Percentiles rank a stretch among this genome's conserved stretches.
These are phyloP conservation scores for Peronosclerospora sorghi DNA, from an alignment of 352 stramenopile species.

Conservation along the genomic window DNA sequence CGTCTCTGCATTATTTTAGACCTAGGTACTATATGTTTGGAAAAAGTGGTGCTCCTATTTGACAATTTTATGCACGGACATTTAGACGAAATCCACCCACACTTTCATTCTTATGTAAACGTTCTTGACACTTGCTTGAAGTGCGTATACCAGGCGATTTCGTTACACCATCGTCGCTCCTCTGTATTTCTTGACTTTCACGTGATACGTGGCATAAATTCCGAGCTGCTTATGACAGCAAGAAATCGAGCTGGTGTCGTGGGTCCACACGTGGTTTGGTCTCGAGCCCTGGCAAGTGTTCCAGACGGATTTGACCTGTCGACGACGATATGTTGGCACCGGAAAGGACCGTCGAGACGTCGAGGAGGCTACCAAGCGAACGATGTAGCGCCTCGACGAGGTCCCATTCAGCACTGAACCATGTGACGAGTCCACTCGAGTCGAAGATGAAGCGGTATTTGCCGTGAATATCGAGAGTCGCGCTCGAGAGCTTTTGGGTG, in stretches of 20 bases:
- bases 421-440: slow-evolving; percentile 22
- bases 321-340: slow-evolving; percentile 40
- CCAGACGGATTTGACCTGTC: slow-evolving; percentile 33
- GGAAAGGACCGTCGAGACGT: slow-evolving; percentile 28
- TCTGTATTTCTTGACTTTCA: too few species aligned
- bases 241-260: slow-evolving; percentile 30
- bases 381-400: slow-evolving; percentile 35
- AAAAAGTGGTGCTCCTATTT: too few species aligned
- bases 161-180: too few species aligned
- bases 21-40: too few species aligned
- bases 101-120: too few species aligned
- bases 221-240: slow-evolving; percentile 25
- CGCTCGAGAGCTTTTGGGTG: slow-evolving; percentile 37
- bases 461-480: slow-evolving; percentile 23
- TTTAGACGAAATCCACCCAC: too few species aligned
- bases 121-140: too few species aligned
- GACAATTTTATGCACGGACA: too few species aligned
- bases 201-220: slow-evolving; percentile 10
- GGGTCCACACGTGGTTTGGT: slow-evolving; percentile 9
- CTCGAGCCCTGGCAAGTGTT: slow-evolving; percentile 2
- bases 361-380: slow-evolving; percentile 25
- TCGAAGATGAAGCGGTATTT: slow-evolving; percentile 50
- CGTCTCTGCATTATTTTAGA: too few species aligned
- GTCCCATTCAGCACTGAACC: slow-evolving; percentile 46
- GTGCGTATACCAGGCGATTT: too few species aligned